Percentiles rank a stretch among this genome's conserved stretches.
Evolutionary conservation across 768 basidiomycete species (phyloP).

Genomic region (Trametes coccinea): DNA sequence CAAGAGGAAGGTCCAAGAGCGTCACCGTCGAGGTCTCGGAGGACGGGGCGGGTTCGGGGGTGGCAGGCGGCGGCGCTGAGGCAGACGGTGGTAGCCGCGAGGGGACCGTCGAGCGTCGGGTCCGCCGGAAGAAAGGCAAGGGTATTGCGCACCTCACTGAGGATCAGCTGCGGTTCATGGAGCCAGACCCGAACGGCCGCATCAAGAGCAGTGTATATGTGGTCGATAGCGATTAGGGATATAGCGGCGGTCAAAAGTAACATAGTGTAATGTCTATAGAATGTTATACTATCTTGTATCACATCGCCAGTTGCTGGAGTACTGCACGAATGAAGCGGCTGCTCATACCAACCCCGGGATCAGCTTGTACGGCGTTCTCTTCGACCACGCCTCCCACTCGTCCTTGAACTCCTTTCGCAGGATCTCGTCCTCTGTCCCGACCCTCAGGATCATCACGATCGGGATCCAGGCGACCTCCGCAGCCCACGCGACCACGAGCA

Average conservation of each 20-base stretch:
- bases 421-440: conserved; percentile 19
- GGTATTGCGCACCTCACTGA: conserved; percentile 4
- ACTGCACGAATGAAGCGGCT: too few relatives aligned
- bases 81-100: not conserved
- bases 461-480: conserved; percentile 12
- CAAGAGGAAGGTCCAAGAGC: not conserved
- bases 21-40: not conserved
- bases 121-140: not conserved
- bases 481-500: conserved; percentile 11
- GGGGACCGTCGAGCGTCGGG: not conserved
- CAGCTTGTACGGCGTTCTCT: conserved; percentile 20
- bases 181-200: conserved; percentile 20
- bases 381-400: conserved; percentile 20
- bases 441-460: conserved; percentile 12
- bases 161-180: conserved; percentile 11
- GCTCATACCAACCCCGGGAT: conserved; percentile 11
- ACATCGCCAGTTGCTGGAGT: too few relatives aligned
- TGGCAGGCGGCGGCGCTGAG: not conserved
- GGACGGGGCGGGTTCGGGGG: not conserved
- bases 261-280: not conserved
- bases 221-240: conserved; percentile 23
- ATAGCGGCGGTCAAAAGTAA: not conserved
- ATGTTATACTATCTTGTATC: not conserved
- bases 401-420: conserved; percentile 18
- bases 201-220: conserved; percentile 28